phyloP scores from a whole-genome alignment of 2,329 filamentous ascomycete genomes.

The Dothiorella sarmentorum region DNA sequence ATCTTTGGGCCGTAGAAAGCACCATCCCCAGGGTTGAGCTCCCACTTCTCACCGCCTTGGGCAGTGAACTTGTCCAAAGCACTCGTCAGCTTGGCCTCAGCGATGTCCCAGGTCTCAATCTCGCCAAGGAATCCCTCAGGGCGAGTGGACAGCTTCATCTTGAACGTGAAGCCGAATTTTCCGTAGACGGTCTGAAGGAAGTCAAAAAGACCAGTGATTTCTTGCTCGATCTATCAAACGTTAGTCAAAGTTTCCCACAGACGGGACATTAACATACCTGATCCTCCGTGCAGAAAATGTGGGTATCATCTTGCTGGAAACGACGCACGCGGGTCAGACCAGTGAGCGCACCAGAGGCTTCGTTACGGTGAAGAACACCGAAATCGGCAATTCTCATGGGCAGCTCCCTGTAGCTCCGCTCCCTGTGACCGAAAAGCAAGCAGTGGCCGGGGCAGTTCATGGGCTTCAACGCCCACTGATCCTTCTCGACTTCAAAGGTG shows the following conservation, averaged over 20 bases:
- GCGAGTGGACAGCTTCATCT: constrained; percentile 88
- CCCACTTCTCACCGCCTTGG: constrained; percentile 67
- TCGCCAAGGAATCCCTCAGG: constrained; percentile 87
- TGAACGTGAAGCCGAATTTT: constrained; percentile 84
- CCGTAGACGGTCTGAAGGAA: constrained; percentile 79
- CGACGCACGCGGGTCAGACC: constrained; percentile 79
- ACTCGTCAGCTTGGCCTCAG: constrained; percentile 74
- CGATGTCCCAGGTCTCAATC: constrained; percentile 81
- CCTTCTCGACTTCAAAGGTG: constrained; percentile 79
- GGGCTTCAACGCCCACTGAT: constrained; percentile 81
- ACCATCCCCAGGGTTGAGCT: constrained; percentile 89
- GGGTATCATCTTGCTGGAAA: constrained; percentile 88
- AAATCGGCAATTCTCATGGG: constrained; percentile 86
- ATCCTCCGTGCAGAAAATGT: constrained; percentile 84
- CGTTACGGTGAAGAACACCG: constrained; percentile 80
- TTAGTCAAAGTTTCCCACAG: background rate
- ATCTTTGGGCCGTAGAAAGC: constrained; percentile 99
- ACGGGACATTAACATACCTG: constrained; percentile 47
- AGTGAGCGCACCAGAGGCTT: constrained; percentile 75
- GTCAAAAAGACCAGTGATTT: constrained; percentile 82
- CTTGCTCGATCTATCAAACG: constrained; percentile 55
- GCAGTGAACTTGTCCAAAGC: constrained; percentile 63
- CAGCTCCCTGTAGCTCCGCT: constrained; percentile 73
- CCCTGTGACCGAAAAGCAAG: constrained; percentile 71
- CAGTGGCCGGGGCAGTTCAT: constrained; percentile 96